Conservation (phyloP, 2,329 filamentous ascomycete species). For the Aaosphaeria pasadenensis region DNA sequence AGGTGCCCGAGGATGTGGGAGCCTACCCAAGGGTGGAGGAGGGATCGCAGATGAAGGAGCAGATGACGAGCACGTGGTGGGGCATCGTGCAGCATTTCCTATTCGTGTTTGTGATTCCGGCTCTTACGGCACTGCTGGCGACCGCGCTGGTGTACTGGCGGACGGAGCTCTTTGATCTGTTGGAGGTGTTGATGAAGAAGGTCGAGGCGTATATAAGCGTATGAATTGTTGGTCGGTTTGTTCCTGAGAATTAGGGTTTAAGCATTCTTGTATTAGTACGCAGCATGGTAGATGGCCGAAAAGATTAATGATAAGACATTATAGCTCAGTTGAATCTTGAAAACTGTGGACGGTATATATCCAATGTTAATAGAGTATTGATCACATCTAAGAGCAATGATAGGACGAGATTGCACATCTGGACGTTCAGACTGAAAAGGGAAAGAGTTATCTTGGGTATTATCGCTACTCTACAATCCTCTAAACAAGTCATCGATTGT, state of each 20-base stretch:
- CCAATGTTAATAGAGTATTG: no score
- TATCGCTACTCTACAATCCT: constrained; percentile 49
- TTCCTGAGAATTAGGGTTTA: no score
- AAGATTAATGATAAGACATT: no score
- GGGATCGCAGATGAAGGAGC: constrained; percentile 15
- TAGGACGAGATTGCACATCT: no score
- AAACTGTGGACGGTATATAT: no score
- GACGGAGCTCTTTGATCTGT: background rate
- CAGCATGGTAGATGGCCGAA: no score
- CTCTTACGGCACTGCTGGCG: background rate
- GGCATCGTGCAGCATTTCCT: constrained; percentile 17
- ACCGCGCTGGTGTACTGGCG: background rate
- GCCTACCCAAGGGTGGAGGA: constrained; percentile 20
- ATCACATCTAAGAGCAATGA: no score
- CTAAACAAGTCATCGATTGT: constrained; percentile 75
- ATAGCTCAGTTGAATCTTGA: no score
- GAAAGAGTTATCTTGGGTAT: no score
- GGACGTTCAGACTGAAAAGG: no score
- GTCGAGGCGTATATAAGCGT: background rate
- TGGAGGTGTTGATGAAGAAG: background rate
- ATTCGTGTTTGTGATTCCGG: constrained; percentile 13
- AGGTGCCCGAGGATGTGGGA: constrained; percentile 10
- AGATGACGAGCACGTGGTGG: constrained; percentile 18
- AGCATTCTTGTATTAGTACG: no score
- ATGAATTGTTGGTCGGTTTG: no score